Conservation (phyloP, 176 grass and related monocot species). For the Aechmea fasciata region DNA sequence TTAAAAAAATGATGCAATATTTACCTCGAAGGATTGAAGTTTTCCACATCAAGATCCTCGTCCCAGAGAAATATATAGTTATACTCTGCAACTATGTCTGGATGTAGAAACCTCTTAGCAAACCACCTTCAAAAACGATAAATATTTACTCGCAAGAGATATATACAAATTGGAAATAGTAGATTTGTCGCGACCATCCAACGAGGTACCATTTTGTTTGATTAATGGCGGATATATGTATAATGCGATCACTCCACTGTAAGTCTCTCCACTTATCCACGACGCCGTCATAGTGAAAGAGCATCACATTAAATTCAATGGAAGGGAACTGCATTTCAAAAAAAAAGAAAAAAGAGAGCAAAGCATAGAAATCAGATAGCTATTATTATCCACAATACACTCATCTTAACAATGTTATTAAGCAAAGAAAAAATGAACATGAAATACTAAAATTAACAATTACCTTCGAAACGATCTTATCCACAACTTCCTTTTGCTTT, state of each 20-base stretch:
- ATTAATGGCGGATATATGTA: slow-evolving; percentile 51
- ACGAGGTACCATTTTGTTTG: slow-evolving; percentile 66
- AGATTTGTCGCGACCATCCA: neutral
- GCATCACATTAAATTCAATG: slow-evolving; percentile 46
- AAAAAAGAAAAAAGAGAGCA: neutral
- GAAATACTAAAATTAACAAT: neutral
- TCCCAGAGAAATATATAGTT: slow-evolving; percentile 83
- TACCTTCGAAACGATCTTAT: slow-evolving; percentile 75
- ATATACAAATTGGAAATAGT: neutral
- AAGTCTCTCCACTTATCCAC: slow-evolving; percentile 61
- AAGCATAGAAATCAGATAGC: neutral
- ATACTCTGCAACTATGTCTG: slow-evolving; percentile 62
- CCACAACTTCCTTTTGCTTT: slow-evolving; percentile 62
- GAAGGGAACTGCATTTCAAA: slow-evolving; percentile 39
- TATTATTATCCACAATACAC: neutral
- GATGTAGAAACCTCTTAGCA: slow-evolving; percentile 78
- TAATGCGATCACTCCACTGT: slow-evolving; percentile 34
- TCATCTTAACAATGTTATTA: neutral
- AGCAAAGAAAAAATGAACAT: neutral
- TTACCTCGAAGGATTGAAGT: slow-evolving; percentile 52
- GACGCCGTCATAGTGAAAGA: slow-evolving; percentile 81
- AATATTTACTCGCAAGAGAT: slow-evolving; percentile 7
- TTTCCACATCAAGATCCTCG: slow-evolving; percentile 68
- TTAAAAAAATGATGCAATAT: neutral
- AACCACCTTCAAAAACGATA: slow-evolving; percentile 46